Evolutionary conservation across 305 asterid species (phyloP).

Genomic region (Solanum hybrid): DNA sequence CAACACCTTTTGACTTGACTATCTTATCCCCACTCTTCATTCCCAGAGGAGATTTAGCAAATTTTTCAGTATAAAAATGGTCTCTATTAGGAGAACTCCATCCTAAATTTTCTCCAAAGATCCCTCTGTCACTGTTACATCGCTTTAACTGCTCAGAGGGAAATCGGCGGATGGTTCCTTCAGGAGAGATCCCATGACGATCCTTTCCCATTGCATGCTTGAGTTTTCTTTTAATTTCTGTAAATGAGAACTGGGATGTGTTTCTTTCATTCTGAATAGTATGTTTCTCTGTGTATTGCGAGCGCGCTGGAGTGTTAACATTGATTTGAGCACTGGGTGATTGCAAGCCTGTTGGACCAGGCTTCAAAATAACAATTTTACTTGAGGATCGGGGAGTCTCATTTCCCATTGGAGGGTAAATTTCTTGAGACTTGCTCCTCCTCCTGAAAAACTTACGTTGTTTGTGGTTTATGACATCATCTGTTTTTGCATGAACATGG

Average conservation of each 20-base stretch:
- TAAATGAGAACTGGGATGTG: conserved; percentile 62
- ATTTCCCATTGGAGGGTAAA: conserved; percentile 34
- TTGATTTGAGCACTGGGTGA: conserved; percentile 26
- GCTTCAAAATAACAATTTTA: conserved; percentile 63
- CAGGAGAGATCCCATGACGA: conserved; percentile 31
- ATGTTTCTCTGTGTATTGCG: conserved; percentile 12
- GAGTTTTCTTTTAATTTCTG: conserved; percentile 74
- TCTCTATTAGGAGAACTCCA: conserved; percentile 97
- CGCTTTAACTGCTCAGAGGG: conserved; percentile 33
- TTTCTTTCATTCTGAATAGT: conserved; percentile 35
- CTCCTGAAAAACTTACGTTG: conserved; percentile 54
- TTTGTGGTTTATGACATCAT: conserved; percentile 40
- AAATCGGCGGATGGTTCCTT: conserved; percentile 14
- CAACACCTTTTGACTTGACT: conserved; percentile 29
- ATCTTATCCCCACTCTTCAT: conserved; percentile 36
- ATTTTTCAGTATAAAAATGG: conserved; percentile 73
- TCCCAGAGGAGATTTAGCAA: conserved; percentile 40
- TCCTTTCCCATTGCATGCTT: conserved; percentile 87
- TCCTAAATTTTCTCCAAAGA: conserved; percentile 40
- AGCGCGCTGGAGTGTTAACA: conserved; percentile 21
- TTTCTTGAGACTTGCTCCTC: conserved; percentile 69
- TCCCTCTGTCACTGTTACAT: conserved; percentile 35
- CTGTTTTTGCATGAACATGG: conserved; percentile 25
- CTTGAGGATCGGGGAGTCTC: conserved; percentile 40
- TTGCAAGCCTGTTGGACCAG: conserved; percentile 44